These are phyloP conservation scores for Agrocybe pediades DNA, from an alignment of 768 basidiomycete species.

Conservation along the genomic window DNA sequence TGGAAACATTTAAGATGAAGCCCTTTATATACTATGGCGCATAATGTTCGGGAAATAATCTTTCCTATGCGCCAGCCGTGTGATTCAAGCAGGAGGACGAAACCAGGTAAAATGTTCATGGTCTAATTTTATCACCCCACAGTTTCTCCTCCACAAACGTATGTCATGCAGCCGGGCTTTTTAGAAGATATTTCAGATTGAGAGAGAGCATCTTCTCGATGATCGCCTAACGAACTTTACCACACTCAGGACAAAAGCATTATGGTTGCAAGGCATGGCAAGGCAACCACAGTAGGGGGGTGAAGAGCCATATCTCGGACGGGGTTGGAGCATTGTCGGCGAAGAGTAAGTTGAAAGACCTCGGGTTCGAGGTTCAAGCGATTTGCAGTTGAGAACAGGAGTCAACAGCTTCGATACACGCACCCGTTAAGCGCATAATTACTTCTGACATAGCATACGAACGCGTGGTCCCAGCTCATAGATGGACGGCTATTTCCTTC, in stretches of 20 bases:
- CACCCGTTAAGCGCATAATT: no score
- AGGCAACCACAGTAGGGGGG: background rate
- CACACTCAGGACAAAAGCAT: background rate
- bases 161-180: background rate
- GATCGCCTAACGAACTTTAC: background rate
- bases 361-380: background rate
- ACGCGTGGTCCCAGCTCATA: no score
- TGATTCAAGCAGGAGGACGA: background rate
- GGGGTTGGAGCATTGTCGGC: slow-evolving; percentile 2
- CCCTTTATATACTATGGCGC: slow-evolving; percentile 18
- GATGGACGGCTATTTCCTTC: background rate
- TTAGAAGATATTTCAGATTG: background rate
- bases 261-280: background rate
- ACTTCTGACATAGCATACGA: no score
- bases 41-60: slow-evolving; percentile 16
- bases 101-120: background rate
- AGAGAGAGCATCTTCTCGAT: background rate
- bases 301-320: background rate
- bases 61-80: background rate
- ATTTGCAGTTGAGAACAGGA: background rate
- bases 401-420: background rate
- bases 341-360: background rate
- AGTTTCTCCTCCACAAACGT: background rate
- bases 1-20: background rate
- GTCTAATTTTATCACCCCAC: background rate